These are phyloP conservation scores for Aspergillus sp. DNA, from an alignment of 2,329 filamentous ascomycete genomes.

Conservation along the genomic window DNA sequence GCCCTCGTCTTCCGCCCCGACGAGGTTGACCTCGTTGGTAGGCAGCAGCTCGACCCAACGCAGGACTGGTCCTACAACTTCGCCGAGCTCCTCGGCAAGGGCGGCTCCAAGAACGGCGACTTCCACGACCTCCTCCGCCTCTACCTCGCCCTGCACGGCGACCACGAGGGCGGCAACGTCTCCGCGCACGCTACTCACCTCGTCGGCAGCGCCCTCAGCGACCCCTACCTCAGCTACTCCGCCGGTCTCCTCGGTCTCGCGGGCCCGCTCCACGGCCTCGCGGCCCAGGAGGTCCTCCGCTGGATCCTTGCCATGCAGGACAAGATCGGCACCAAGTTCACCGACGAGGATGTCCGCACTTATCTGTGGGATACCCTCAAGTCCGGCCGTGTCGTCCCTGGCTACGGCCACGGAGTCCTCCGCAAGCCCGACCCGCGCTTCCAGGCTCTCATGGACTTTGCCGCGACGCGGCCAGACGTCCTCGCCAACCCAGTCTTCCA, in stretches of 20 bases:
- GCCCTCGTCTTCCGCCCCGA: slow-evolving; percentile 97
- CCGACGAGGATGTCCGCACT: slow-evolving; percentile 78
- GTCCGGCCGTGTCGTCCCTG: slow-evolving; percentile 90
- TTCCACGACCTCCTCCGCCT: slow-evolving; percentile 91
- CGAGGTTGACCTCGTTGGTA: slow-evolving; percentile 73
- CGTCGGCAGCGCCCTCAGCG: slow-evolving; percentile 90
- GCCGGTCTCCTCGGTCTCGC: slow-evolving; percentile 94
- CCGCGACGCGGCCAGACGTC: slow-evolving; percentile 81
- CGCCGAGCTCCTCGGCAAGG: slow-evolving; percentile 91
- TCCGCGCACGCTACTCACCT: slow-evolving; percentile 94
- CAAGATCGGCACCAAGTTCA: slow-evolving; percentile 76
- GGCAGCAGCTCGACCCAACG: slow-evolving; percentile 72
- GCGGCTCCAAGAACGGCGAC: slow-evolving; percentile 72
- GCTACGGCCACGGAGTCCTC: slow-evolving; percentile 93
- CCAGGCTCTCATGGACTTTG: slow-evolving; percentile 95
- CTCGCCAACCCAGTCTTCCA: slow-evolving; percentile 87
- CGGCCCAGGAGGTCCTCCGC: slow-evolving; percentile 93
- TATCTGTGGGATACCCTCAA: slow-evolving; percentile 95
- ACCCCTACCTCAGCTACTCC: slow-evolving; percentile 94
- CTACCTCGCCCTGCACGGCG: slow-evolving; percentile 94
- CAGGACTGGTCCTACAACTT: slow-evolving; percentile 99
- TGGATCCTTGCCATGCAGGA: slow-evolving; percentile 98
- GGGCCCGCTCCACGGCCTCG: slow-evolving; percentile 89
- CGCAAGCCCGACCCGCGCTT: slow-evolving; percentile 97
- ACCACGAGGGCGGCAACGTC: slow-evolving; percentile 98